These are phyloP conservation scores for Vigna hirtella DNA, from an alignment of 306 rosid genomes.

Conservation along the genomic window DNA sequence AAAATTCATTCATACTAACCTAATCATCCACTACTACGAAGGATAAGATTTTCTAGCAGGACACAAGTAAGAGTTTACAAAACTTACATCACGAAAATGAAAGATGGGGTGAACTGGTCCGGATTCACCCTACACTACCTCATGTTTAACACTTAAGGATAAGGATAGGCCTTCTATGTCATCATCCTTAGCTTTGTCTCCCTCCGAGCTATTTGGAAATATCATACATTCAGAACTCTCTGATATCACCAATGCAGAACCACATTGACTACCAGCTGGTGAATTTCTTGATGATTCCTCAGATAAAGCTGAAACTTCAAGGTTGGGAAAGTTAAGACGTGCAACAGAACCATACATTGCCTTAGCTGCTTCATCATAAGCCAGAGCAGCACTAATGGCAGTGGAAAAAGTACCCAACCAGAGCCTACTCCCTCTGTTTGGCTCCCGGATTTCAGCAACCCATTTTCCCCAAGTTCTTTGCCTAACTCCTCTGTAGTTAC, in stretches of 20 bases:
- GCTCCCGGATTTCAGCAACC: conserved; percentile 18
- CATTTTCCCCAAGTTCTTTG: conserved; percentile 15
- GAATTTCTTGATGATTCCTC: conserved; percentile 48
- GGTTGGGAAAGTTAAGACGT: conserved; percentile 76
- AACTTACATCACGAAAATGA: conserved; percentile 43
- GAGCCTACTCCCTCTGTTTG: conserved; percentile 17
- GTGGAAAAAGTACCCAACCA: conserved; percentile 44
- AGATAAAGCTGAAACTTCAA: conserved; percentile 54
- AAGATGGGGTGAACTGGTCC: conserved; percentile 23
- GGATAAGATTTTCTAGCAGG: background rate
- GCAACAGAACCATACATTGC: conserved; percentile 72
- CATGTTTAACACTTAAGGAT: conserved; percentile 45
- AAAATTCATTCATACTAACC: conserved; percentile 33
- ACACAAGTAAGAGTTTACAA: conserved; percentile 29
- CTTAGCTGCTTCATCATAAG: conserved; percentile 83
- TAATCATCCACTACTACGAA: conserved; percentile 23
- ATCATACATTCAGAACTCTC: conserved; percentile 45
- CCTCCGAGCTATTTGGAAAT: conserved; percentile 48
- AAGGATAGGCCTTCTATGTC: conserved; percentile 47
- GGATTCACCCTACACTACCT: conserved; percentile 46
- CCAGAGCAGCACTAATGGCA: conserved; percentile 75
- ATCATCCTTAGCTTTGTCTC: conserved; percentile 39
- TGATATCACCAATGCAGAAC: conserved; percentile 33
- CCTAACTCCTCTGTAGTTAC: conserved; percentile 18
- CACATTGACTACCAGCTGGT: conserved; percentile 20